Percentiles rank a stretch among this genome's conserved stretches.
Conservation (phyloP, 371 early-diverging fungal genomes). For the Saksenaea vasiformis region DNA sequence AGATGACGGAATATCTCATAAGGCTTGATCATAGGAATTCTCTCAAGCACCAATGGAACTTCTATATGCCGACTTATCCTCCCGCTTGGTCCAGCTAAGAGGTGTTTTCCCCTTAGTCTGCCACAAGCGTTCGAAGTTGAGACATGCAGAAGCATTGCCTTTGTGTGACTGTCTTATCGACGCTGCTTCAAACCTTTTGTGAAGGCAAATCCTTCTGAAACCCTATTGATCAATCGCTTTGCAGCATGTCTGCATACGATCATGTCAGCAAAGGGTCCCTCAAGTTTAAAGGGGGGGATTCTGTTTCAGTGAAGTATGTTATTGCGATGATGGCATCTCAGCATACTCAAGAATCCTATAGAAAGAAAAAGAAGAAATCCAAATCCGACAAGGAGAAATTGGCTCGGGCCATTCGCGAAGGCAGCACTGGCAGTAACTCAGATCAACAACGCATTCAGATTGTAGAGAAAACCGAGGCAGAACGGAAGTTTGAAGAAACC, state of each 20-base stretch:
- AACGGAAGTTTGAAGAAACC: constrained; percentile 63
- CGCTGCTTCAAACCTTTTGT: no score
- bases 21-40: no score
- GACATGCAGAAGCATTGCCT: no score
- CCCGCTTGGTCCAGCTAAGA: no score
- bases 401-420: constrained; percentile 41
- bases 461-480: constrained; percentile 63
- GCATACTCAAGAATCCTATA: constrained; percentile 2
- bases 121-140: no score
- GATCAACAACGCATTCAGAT: constrained; percentile 21
- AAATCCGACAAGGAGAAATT: constrained; percentile 53
- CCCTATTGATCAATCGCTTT: background rate
- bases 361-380: constrained; percentile 58
- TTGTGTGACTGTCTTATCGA: no score
- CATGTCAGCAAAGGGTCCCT: constrained; percentile 57
- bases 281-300: constrained; percentile 61
- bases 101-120: no score
- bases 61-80: no score
- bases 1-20: no score
- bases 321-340: background rate
- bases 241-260: constrained; percentile 53
- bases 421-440: constrained; percentile 18
- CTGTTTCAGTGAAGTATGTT: constrained; percentile 51
- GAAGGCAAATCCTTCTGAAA: background rate
- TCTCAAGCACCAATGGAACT: no score